Base-by-base conservation (phyloP, 2,329 filamentous ascomycete species). In the Lachnellula occidentalis region DNA sequence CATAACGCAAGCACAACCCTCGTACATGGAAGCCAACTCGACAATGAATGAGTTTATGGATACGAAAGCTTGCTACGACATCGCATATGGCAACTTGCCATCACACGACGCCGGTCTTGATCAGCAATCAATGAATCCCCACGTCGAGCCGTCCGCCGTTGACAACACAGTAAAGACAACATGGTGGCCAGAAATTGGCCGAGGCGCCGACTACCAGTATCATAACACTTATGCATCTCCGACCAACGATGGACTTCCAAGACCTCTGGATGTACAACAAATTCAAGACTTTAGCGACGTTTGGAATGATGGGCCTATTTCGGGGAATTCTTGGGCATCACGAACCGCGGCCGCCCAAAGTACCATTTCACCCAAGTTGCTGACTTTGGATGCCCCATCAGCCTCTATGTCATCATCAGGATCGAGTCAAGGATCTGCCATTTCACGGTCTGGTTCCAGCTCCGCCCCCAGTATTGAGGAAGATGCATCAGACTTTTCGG, bases 281-380 rank as follows among this genome's bases (percentile, higher is more conserved):
- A 37, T 50, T 11, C 52, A 54, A 12, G 50, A 54, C 19, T 53
- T 48, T 31, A 31, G 19, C 8, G 34, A 55, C 48, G 19, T 50
- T 15, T 66, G 61, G 64, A 49, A 36, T 21, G 34, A 47, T 24
- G 11, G 17, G 3, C 41, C 45, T 5, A 45, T 9, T 9, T 24
- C 36, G 22, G n/a, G 43, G n/a, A 50, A 45, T 11, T 49, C 53
- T 22, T 64, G 61, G 58, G 31, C 50, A 45, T 14, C 55, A n/a
- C 34, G 54, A 21, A 21, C 47, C 3, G 17, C 48, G 12, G 45
- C 45, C 34, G n/a, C 36, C 48, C 61, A 22, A 21, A 59, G 48
- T 34, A 67, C 64, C 8, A 61, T 67, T 14, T 67, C 60, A 12
- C 65, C 64, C 4, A 63, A 61, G 46, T 54, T 58, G 9, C 51